A percentile compares a stretch with the other conserved stretches of the same genome.
phyloP scores from a whole-genome alignment of 306 rosid genomes.

The Quillaja saponaria region DNA sequence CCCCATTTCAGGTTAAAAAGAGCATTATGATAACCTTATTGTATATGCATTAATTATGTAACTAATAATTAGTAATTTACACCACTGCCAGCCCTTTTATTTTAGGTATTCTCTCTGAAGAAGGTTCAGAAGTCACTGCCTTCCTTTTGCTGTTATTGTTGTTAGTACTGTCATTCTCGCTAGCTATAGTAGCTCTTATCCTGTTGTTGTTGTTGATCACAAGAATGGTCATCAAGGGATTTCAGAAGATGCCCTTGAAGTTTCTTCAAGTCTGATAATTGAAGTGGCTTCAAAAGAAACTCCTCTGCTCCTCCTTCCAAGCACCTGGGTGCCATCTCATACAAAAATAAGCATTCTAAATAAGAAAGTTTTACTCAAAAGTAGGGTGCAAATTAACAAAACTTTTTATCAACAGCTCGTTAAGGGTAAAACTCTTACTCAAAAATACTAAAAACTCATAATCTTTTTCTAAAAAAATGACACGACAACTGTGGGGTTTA shows the following conservation, averaged over 20 bases:
- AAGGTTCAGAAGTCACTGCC: slow-evolving; percentile 53
- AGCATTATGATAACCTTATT: neutral
- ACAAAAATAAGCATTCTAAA: too few species aligned
- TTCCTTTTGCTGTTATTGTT: slow-evolving; percentile 49
- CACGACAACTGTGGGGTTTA: too few species aligned
- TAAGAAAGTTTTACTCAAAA: too few species aligned
- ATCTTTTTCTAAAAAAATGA: too few species aligned
- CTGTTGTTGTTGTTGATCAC: slow-evolving; percentile 34
- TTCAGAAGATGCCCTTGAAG: slow-evolving; percentile 67
- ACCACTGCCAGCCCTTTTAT: slow-evolving; percentile 48
- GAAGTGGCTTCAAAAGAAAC: slow-evolving; percentile 87
- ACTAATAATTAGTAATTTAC: neutral
- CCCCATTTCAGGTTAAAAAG: too few species aligned
- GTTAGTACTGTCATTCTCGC: slow-evolving; percentile 25
- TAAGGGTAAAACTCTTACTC: too few species aligned
- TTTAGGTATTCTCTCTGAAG: slow-evolving; percentile 66
- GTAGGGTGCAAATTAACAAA: too few species aligned
- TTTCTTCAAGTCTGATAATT: slow-evolving; percentile 75
- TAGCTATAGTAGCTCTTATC: slow-evolving; percentile 26
- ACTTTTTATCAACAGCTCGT: too few species aligned
- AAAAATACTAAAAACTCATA: too few species aligned
- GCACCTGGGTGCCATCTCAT: slow-evolving; percentile 50
- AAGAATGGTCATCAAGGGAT: slow-evolving; percentile 40
- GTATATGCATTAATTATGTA: too few species aligned
- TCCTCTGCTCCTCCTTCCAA: slow-evolving; percentile 92